These are phyloP conservation scores for Leccinum disarticulatum DNA, from an alignment of 768 basidiomycete species.

Conservation along the genomic window DNA sequence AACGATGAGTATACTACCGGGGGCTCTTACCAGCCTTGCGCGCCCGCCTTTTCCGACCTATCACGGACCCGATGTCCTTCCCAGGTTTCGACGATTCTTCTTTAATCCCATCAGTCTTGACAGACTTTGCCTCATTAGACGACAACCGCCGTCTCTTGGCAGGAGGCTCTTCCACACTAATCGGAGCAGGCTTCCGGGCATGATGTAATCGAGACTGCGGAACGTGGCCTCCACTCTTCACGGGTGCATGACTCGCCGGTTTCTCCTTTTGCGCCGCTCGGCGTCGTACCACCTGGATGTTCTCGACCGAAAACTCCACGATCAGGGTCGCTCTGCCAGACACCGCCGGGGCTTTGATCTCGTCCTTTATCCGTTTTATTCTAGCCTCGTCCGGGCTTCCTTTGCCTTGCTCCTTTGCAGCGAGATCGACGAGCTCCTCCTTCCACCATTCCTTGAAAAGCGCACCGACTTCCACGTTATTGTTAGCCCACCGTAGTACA, in stretches of 20 bases:
- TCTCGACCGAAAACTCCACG: constrained; percentile 97
- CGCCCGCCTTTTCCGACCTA: constrained; percentile 79
- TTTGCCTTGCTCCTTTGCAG: constrained; percentile 53
- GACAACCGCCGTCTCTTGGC: constrained; percentile 42
- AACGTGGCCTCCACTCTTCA: not conserved
- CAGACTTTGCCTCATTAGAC: constrained; percentile 24
- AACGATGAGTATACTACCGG: constrained; percentile 8
- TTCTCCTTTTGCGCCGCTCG: constrained; percentile 55
- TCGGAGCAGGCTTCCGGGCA: constrained; percentile 3
- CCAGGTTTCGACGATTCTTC: constrained; percentile 29
- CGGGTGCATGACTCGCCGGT: constrained; percentile 6
- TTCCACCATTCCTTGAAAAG: constrained; percentile 86
- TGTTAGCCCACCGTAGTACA: constrained; percentile 93
- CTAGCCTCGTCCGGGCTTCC: constrained; percentile 49
- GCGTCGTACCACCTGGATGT: constrained; percentile 83
- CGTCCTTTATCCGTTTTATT: constrained; percentile 59
- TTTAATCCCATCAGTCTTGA: constrained; percentile 21
- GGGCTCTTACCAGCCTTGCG: constrained; percentile 41
- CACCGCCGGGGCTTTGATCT: constrained; percentile 42
- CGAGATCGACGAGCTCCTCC: constrained; percentile 63
- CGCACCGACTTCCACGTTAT: constrained; percentile 63
- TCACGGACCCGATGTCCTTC: constrained; percentile 62
- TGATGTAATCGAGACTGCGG: constrained; percentile 9
- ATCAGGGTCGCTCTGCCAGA: constrained; percentile 57
- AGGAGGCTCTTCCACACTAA: constrained; percentile 33